Evolutionary conservation across 768 basidiomycete species (phyloP).

Genomic region (Nevesoporus exiguus): DNA sequence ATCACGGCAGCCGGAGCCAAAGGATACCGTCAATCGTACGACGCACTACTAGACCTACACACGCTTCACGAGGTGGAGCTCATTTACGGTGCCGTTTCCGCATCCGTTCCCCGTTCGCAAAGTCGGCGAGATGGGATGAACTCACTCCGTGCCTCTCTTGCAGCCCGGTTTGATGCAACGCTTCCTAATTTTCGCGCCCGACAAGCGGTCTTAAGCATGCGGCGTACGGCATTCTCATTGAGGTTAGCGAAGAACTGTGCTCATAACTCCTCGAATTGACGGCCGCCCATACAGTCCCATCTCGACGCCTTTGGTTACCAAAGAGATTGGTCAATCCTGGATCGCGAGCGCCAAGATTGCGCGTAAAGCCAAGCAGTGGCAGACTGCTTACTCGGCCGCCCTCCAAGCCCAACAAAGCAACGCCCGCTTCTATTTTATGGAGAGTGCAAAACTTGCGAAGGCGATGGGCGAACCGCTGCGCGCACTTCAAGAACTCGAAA

Average conservation of each 20-base stretch:
- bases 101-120: conserved; percentile 39
- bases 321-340: conserved; percentile 83
- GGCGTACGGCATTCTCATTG: conserved; percentile 76
- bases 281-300: conserved; percentile 2
- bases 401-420: conserved; percentile 81
- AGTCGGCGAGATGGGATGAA: conserved; percentile 40
- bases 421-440: conserved; percentile 76
- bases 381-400: conserved; percentile 94
- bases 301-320: conserved; percentile 39
- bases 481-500: conserved; percentile 85
- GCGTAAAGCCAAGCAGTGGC: conserved; percentile 90
- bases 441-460: conserved; percentile 84
- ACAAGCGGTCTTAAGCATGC: conserved; percentile 87
- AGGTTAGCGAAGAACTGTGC: conserved; percentile 43
- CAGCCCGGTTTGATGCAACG: conserved; percentile 67
- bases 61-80: conserved; percentile 81
- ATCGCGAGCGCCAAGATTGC: conserved; percentile 93
- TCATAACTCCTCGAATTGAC: conserved; percentile 8
- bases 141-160: conserved; percentile 39
- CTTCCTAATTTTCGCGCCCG: conserved; percentile 85
- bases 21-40: conserved; percentile 85
- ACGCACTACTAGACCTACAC: conserved; percentile 82
- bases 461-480: conserved; percentile 76
- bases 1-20: conserved; percentile 78
- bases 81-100: conserved; percentile 46